phyloP scores from a whole-genome alignment of 2,329 filamentous ascomycete species.

The Hypoxylon sp. region DNA sequence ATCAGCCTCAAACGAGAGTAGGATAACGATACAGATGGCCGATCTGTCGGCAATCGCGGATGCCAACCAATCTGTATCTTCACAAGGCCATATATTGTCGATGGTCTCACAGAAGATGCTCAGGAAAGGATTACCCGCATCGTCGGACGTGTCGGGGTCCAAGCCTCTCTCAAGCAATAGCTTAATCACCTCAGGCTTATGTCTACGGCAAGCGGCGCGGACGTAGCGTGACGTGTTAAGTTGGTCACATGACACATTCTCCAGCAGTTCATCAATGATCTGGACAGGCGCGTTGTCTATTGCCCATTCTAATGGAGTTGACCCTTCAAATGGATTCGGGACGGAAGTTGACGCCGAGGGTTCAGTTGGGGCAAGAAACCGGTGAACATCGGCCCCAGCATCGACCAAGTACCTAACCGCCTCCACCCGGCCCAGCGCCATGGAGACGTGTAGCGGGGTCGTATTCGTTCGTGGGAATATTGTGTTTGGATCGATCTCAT shows the following conservation, averaged over 20 bases:
- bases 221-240: conserved; percentile 30
- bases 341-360: not conserved
- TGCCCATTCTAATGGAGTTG: conserved; percentile 42
- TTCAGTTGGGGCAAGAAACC: conserved; percentile 6
- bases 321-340: conserved; percentile 21
- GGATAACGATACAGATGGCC: conserved; percentile 18
- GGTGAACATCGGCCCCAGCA: conserved; percentile 28
- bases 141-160: conserved; percentile 23
- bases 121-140: conserved; percentile 38
- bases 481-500: not conserved
- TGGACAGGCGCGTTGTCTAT: conserved; percentile 28
- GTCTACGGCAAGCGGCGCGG: conserved; percentile 36
- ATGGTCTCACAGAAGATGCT: conserved; percentile 41
- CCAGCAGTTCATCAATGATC: conserved; percentile 9
- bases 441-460: conserved; percentile 14
- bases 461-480: not conserved
- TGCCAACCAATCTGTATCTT: conserved; percentile 22
- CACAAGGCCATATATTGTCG: conserved; percentile 19
- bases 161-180: conserved; percentile 22
- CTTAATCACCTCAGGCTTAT: conserved; percentile 27
- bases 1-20: conserved; percentile 22
- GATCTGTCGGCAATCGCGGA: conserved; percentile 19
- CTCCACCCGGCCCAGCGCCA: not conserved
- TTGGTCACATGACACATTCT: no score
- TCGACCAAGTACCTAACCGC: not conserved